Evolutionary conservation across 768 basidiomycete genomes (phyloP), one percentile per base, ranked within the genome.

Genomic region (Pisolithus sp.): DNA sequence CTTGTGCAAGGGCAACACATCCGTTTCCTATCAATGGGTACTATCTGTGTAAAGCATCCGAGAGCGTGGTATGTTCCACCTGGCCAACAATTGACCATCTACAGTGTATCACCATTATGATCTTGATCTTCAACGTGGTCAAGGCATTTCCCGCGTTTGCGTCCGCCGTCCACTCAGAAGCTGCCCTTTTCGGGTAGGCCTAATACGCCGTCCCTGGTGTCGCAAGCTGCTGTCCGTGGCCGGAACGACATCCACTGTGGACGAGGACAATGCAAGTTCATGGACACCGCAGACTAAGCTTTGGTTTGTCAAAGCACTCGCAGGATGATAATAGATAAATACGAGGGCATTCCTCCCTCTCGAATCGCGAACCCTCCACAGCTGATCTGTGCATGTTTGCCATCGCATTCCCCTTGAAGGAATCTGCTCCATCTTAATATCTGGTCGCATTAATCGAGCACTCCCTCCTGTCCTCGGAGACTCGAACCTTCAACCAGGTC

Each of bases 281-380:
- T 17, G 41, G 39, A 51, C 51, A 50, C 42, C 23, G 38, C 55
- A 18, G 45, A 21, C 17, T 17, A 13, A 6, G 38, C 28, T 39
- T 40, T 47, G 37, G 6, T 37, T 23, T 12, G 45, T 30, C 45
- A 46, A 46, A 47, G 21, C 51, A 23, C 28, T 37, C 52, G 43
- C 51, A n/a, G 44, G 23, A 45, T 50, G 40, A 41, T 40, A 28
- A 40, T 46, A 56, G 61, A 64, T 64, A 65, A 65, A 63, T 65
- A 65, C 55, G 36, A 2, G 23, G 26, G 41, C 34, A 53, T 46
- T 18, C 20, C 21, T 30, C 31, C 18, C 24, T 18, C 6, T 7
- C 28, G 37, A 26, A 44, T 26, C 21, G 44, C 26, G 18, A 42
- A 42, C 40, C n/a, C 53, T 31, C 31, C 31, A 47, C 55, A 42